A percentile compares a stretch with the other conserved stretches of the same genome.
Evolutionary conservation across 2,329 filamentous ascomycete species (phyloP).

Genomic region (Cordyceps militaris): DNA sequence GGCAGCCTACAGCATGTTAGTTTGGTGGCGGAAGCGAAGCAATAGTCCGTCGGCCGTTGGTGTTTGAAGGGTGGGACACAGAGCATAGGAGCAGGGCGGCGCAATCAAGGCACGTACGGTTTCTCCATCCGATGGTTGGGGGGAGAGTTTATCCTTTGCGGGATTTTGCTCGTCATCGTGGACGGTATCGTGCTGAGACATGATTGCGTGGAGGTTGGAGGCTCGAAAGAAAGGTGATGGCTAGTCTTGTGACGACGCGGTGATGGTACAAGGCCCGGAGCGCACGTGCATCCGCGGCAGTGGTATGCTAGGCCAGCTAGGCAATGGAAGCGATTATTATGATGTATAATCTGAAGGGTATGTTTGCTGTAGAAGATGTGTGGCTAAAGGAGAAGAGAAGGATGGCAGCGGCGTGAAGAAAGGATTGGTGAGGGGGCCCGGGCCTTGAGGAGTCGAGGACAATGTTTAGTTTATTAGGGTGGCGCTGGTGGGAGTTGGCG

Average conservation of each 20-base stretch:
- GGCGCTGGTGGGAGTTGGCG: conserved; percentile 7
- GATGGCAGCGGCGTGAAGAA: neutral
- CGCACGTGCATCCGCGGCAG: conserved; percentile 9
- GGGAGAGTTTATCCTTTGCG: neutral
- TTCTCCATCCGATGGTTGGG: conserved; percentile 2
- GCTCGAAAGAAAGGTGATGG: neutral
- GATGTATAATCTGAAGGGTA: conserved; percentile 11
- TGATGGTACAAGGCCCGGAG: neutral
- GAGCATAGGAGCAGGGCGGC: neutral
- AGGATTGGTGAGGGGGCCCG: conserved; percentile 2
- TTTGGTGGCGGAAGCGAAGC: conserved; percentile 13
- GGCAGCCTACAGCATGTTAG: conserved; percentile 19
- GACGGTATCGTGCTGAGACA: conserved; percentile 17
- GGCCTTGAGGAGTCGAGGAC: conserved; percentile 2
- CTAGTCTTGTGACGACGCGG: conserved; percentile 2
- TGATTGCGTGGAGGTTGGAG: conserved; percentile 9
- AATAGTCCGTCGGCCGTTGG: neutral
- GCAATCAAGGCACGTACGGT: neutral
- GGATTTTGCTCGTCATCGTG: conserved; percentile 10
- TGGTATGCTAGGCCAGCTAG: conserved; percentile 10
- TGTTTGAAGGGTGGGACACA: neutral
- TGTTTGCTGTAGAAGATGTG: conserved; percentile 8
- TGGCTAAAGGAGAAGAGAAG: neutral
- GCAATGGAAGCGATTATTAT: neutral
- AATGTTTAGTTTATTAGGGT: conserved; percentile 9